These are phyloP conservation scores for Nicotiana undulata DNA, from an alignment of 257 asterid genomes.

Conservation along the genomic window DNA sequence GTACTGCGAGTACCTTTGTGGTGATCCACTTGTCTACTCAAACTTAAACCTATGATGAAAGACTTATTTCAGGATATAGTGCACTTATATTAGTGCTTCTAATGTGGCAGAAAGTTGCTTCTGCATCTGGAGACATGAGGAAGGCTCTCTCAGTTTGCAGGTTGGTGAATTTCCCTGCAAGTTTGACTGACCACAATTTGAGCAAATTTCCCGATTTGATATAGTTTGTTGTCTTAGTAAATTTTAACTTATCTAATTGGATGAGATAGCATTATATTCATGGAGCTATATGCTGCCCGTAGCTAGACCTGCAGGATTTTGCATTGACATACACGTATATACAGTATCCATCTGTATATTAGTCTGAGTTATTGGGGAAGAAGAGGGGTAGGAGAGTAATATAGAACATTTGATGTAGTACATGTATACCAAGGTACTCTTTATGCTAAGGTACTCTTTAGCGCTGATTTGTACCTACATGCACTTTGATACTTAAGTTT, in stretches of 20 bases:
- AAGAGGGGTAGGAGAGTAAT: too few species aligned
- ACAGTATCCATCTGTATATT: too few species aligned
- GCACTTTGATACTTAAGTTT: neutral
- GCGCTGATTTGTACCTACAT: too few species aligned
- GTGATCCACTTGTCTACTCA: too few species aligned
- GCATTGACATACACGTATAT: too few species aligned
- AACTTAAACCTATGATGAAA: too few species aligned
- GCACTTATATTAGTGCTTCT: conserved; percentile 1
- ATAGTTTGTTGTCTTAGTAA: neutral
- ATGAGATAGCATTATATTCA: neutral
- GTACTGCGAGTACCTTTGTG: too few species aligned
- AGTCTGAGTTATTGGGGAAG: too few species aligned
- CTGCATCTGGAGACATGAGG: conserved; percentile 96
- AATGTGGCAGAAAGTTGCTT: conserved; percentile 66
- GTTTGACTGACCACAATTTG: neutral
- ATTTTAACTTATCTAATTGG: neutral
- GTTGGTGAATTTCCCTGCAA: conserved; percentile 28
- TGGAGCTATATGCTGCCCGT: neutral
- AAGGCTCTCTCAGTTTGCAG: conserved; percentile 93
- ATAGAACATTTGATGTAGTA: too few species aligned
- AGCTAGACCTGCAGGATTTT: too few species aligned
- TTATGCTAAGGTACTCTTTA: too few species aligned
- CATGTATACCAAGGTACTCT: too few species aligned
- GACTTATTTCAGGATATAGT: neutral
- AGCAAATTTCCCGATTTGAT: neutral